Conservation (phyloP, 2,329 filamentous ascomycete genomes). For the Microdochium paspali region DNA sequence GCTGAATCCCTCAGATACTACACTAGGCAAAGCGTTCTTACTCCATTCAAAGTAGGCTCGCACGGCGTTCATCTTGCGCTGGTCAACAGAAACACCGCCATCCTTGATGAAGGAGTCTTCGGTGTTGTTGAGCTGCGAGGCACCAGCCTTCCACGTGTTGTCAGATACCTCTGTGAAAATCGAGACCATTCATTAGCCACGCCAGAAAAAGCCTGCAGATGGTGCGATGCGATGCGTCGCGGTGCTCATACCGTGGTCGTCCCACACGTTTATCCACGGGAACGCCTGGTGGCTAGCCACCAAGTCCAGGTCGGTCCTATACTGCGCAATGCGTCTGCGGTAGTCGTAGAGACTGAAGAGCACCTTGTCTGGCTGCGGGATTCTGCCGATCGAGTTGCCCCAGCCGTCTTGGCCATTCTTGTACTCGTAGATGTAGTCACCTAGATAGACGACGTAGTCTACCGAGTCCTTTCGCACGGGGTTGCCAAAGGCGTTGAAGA, state of each 20-base stretch:
- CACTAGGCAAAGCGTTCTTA: conserved; percentile 27
- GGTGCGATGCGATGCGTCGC: conserved; percentile 5
- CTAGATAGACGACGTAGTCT: conserved; percentile 50
- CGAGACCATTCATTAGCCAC: background rate
- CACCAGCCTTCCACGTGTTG: conserved; percentile 56
- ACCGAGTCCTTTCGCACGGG: conserved; percentile 47
- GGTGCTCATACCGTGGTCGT: conserved; percentile 39
- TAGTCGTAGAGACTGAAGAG: conserved; percentile 49
- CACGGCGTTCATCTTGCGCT: conserved; percentile 64
- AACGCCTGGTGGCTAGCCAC: conserved; percentile 43
- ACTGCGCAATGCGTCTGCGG: conserved; percentile 46
- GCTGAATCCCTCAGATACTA: conserved; percentile 5
- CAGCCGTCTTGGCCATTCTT: conserved; percentile 34
- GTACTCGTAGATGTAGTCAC: conserved; percentile 38
- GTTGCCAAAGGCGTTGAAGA: conserved; percentile 53
- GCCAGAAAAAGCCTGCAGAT: background rate
- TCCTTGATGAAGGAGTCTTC: conserved; percentile 54
- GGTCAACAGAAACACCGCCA: conserved; percentile 55
- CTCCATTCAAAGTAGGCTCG: conserved; percentile 62
- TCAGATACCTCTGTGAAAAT: conserved; percentile 42
- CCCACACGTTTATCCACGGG: conserved; percentile 56
- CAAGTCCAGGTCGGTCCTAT: conserved; percentile 54
- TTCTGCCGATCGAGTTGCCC: conserved; percentile 39
- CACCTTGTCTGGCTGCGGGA: conserved; percentile 40
- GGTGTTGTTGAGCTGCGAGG: conserved; percentile 52